These are phyloP conservation scores for Arthrobotrys megalospora DNA, from an alignment of 2,329 filamentous ascomycete species.

Conservation along the genomic window DNA sequence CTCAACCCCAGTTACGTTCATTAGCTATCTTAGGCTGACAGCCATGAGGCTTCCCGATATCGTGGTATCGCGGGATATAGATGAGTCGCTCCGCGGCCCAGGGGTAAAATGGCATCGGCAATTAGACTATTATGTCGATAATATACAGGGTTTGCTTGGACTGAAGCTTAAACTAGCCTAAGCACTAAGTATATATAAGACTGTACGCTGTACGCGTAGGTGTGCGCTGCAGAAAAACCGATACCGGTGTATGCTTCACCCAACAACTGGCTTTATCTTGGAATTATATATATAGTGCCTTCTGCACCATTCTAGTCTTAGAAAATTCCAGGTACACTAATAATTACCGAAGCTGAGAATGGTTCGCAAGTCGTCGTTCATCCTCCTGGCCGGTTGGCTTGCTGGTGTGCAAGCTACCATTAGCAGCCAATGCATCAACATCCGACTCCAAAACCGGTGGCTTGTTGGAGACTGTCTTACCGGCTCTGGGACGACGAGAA, in stretches of 20 bases:
- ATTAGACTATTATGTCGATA: background rate
- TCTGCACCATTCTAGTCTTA: too few relatives aligned
- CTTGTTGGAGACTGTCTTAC: conserved; percentile 48
- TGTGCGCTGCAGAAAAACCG: too few relatives aligned
- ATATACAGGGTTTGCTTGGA: background rate
- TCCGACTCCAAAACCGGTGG: conserved; percentile 41
- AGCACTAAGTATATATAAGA: background rate
- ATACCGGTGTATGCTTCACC: too few relatives aligned
- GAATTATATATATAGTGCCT: too few relatives aligned
- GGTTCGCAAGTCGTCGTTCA: conserved; percentile 11
- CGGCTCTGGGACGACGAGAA: conserved; percentile 38
- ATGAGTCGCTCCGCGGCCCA: conserved; percentile 8
- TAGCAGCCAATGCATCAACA: conserved; percentile 58
- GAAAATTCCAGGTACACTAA: background rate
- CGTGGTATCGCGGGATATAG: background rate
- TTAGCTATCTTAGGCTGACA: background rate
- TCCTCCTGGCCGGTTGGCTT: conserved; percentile 33
- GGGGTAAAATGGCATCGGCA: background rate
- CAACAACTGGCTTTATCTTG: too few relatives aligned
- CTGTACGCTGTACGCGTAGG: background rate
- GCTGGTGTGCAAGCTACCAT: conserved; percentile 40
- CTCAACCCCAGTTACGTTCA: background rate
- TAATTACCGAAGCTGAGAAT: background rate
- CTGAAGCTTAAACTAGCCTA: background rate
- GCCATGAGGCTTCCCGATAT: background rate